A percentile compares a stretch with the other conserved stretches of the same genome.
These are phyloP conservation scores for Hibiscus mutabilis DNA, from an alignment of 345 rosid genomes.

Conservation along the genomic window DNA sequence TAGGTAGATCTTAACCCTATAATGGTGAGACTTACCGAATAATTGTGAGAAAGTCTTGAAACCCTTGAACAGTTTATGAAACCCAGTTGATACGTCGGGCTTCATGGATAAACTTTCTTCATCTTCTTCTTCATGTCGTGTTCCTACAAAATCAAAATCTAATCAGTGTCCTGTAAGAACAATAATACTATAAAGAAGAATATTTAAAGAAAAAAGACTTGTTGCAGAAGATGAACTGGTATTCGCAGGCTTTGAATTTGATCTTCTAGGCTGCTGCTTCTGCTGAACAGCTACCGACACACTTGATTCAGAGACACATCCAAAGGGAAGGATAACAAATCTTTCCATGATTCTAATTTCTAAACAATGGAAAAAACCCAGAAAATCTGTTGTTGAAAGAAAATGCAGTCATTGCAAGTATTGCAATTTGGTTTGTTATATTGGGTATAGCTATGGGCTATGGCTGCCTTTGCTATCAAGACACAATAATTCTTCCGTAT, in stretches of 20 bases:
- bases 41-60: slow-evolving; percentile 55
- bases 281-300: slow-evolving; percentile 36
- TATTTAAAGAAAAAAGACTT: slow-evolving; percentile 20
- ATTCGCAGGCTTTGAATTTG: slow-evolving; percentile 5
- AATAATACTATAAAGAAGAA: background rate
- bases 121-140: slow-evolving; percentile 18
- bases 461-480: too few species aligned
- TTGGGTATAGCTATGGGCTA: too few species aligned
- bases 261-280: slow-evolving; percentile 13
- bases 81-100: slow-evolving; percentile 49
- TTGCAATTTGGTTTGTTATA: too few species aligned
- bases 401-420: too few species aligned
- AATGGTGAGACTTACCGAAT: slow-evolving; percentile 51
- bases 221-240: slow-evolving; percentile 17
- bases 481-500: too few species aligned
- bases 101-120: slow-evolving; percentile 31
- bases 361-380: too few species aligned
- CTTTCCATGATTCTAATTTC: slow-evolving; percentile 39
- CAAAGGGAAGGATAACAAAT: slow-evolving; percentile 69
- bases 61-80: slow-evolving; percentile 52
- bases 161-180: background rate
- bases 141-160: slow-evolving; percentile 18
- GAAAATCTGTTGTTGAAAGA: too few species aligned
- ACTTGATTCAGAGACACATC: slow-evolving; percentile 70
- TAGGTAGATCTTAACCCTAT: too few species aligned